Percentiles rank a stretch among this genome's conserved stretches.
These are phyloP conservation scores for Debaryomyces fabryi DNA, from an alignment of 1,139 yeast genomes.

Conservation along the genomic window DNA sequence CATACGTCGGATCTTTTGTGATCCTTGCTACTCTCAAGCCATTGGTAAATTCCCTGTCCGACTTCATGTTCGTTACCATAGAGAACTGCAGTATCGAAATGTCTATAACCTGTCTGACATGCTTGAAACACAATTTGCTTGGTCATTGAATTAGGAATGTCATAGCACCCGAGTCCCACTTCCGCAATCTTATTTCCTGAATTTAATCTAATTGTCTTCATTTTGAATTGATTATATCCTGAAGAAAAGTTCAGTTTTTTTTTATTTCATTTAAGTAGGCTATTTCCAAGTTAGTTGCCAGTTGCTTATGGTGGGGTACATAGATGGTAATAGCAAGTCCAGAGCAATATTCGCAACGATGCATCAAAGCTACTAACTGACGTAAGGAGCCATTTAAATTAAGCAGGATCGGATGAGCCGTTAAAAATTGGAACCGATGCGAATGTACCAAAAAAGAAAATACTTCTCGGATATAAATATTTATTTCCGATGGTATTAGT, in stretches of 20 bases:
- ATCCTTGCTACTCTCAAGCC: conserved; percentile 53
- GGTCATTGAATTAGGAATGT: conserved; percentile 28
- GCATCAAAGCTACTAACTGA: not conserved
- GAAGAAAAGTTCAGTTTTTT: too few species aligned
- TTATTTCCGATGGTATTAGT: not conserved
- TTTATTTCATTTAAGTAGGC: too few species aligned
- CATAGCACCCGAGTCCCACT: conserved; percentile 43
- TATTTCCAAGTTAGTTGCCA: not conserved
- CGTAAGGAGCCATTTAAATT: not conserved
- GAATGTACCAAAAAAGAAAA: not conserved
- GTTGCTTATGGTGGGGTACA: not conserved
- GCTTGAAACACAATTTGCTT: conserved; percentile 48
- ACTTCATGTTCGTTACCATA: conserved; percentile 62
- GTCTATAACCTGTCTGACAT: conserved; percentile 52
- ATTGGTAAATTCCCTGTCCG: conserved; percentile 53
- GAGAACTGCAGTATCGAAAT: conserved; percentile 62
- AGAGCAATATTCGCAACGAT: not conserved
- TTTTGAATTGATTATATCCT: not conserved
- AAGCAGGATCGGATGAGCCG: not conserved
- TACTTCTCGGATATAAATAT: not conserved
- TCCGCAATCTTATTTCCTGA: conserved; percentile 36
- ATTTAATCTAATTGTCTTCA: conserved; percentile 19
- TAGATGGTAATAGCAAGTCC: not conserved
- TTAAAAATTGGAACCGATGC: not conserved
- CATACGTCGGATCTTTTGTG: conserved; percentile 61